Evolutionary conservation across 2,329 filamentous ascomycete species (phyloP), one percentile per base, ranked within the genome.

Genomic region (Rasamsonia emersonii): DNA sequence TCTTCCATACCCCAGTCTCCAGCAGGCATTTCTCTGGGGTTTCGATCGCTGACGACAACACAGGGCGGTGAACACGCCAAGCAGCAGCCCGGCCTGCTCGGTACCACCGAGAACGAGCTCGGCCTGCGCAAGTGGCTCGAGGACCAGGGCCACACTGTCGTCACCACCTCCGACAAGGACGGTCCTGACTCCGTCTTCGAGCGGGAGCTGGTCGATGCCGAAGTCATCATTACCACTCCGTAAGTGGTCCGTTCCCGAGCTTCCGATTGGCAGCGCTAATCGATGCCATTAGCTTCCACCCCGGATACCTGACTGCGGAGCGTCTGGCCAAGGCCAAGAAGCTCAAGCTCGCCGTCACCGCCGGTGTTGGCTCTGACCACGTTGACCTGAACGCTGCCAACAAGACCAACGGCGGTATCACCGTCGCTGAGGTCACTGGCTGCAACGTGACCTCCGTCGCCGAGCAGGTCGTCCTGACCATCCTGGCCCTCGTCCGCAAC

Each of bases 381-480:
- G 85, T 98, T 59, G 91, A 98, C 68, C 77, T 96, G 43, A 79
- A 96, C 62, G 86, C 84, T 26, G 91, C 91, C 62, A 96, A 96
- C 82, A 88, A 81, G 71, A 95, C 88, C 68, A 98, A 98, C 62
- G 89, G 89, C 54, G 91, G 91, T 59, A 70, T 96, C 68, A 98
- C 88, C 50, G 91, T 98, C 41, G 88, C 86, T 44, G 91, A 98
- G 66, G 91, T 98, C 45, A 98, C 91, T 7, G 91, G 91, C 58
- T 93, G 83, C 68, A 98, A 98, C 63, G 91, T 98, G 52, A 88
- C 95, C 52, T 96, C 91, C 31, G 91, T 98, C 44, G 91, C 91
- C 39, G 91, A 98, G 77, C 91, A 98, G 70, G 91, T 98, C 51
- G 68, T 98, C 68, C 96, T 98, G 91, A 98, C 91, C 62, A 96